Base-by-base conservation (phyloP, 148 eudicot genomes). In the Fagopyrum tataricum region DNA sequence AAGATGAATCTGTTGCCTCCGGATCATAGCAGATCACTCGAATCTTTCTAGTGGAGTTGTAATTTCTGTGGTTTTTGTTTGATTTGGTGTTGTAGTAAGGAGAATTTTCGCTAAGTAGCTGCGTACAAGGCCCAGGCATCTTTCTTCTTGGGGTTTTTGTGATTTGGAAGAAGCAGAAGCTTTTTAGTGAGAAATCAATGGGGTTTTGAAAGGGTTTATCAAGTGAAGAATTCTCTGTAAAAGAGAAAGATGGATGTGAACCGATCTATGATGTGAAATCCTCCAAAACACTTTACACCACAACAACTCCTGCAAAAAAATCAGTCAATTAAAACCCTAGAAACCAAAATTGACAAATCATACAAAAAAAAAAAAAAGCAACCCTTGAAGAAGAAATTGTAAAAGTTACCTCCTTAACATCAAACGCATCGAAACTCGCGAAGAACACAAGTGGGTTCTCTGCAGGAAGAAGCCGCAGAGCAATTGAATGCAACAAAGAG, bases 241-340 rank as follows among this genome's bases (percentile, higher is more conserved):
- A 55, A 7, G 26, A 55, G 26, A 26, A 46, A 46, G 49, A 46
- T 11, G 13, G 13, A 49, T 4, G 53, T 49, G 53, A 59, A 59
- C 66, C 0, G 66, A 59, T 59, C 66, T 59, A 59, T 59, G 71
- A 59, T 59, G 71, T 67, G 71, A 67, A 67, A 67, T 67, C 71
- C 71, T 14, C 71, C 47, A 67, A 67, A 67, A 37, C 71, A 67
- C 71, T 39, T 20, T 5, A 67, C 71, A 18, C 71, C 71, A 41
- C 20, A 67, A 17, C 47, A 67, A 40, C 44, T 67, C 47, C 71
- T 67, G 66, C 39, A 59, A 48, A 0, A 48, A 53, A 53, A 53
- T n/a, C 4, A 13, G 4, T 48, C 53, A 14, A 48, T 48, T 9
- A 20, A 56, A 20, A 56, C 24, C 62, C 62, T 58, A 58, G 66